Percentiles rank a stretch among this genome's conserved stretches.
phyloP scores from a whole-genome alignment of 2,329 filamentous ascomycete genomes.

The Macrophomina phaseolina region DNA sequence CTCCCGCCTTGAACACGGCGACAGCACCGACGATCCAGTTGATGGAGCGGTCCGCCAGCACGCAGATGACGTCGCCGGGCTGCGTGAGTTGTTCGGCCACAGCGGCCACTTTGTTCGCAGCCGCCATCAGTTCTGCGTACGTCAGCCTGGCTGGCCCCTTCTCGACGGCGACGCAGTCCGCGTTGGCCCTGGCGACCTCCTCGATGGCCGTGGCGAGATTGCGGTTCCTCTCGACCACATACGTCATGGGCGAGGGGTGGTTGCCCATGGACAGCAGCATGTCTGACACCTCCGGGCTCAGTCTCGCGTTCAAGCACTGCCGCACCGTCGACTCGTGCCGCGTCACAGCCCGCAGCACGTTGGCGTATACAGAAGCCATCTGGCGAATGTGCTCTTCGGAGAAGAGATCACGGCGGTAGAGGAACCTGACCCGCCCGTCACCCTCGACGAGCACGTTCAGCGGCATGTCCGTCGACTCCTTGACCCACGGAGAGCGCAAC shows the following conservation, averaged over 20 bases:
- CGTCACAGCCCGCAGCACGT: background rate
- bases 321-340: background rate
- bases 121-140: constrained; percentile 15
- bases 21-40: constrained; percentile 27
- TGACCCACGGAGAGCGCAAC: background rate
- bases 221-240: background rate
- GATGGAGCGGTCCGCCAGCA: constrained; percentile 28
- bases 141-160: background rate
- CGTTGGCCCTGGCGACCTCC: background rate
- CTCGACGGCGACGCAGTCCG: background rate
- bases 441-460: background rate
- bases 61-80: constrained; percentile 5
- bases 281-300: background rate
- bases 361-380: constrained; percentile 10
- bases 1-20: constrained; percentile 19
- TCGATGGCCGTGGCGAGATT: background rate
- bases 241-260: background rate
- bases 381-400: background rate
- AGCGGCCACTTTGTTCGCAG: background rate
- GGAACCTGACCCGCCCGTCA: constrained; percentile 4
- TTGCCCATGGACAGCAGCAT: background rate
- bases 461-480: constrained; percentile 9
- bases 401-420: constrained; percentile 2
- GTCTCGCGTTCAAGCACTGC: background rate
- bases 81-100: background rate